Base-by-base conservation (phyloP, 306 rosid genomes). In the Begonia masoniana region DNA sequence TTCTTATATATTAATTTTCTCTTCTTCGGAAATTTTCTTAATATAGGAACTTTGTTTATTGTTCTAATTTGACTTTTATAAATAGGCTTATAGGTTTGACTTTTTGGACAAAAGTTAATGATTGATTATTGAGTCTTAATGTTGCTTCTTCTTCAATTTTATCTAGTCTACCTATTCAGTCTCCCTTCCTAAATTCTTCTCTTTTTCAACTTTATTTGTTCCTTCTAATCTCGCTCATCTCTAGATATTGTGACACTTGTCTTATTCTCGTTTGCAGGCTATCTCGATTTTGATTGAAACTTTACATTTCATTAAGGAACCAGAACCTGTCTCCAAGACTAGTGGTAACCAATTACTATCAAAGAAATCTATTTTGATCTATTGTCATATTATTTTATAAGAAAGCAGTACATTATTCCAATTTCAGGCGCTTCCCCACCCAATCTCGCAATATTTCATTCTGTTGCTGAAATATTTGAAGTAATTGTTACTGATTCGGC, bases 381-480 rank as follows among this genome's bases (percentile, higher is more conserved):
- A 13, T 39, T 19, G 36, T 36, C 54, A 51, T 16, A 21, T 15
- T 60, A n/a, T 47, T 15, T 58, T 12, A 9, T 23, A 42, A 17
- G 19, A 19, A 43, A 57, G 36, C 41, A 16, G 10, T 10, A 10
- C 9, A 24, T 23, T 59, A 56, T 43, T 17, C 58, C 53, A 41
- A 59, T 59, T 15, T 63, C 96, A 91, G 99, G 94, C 63, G 86
- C 91, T 53, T 74, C 82, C 62, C 81, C 94, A 4, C 69, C 79
- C 63, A 86, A 78, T 74, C 85, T 91, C 49, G 94, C 94, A 41
- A 81, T 91, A 67, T 83, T 85, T 69, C 96, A 91, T 71, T 79
- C 99, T 15, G 96, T 79, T 70, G 96, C 99, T 47, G 99, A 91
- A 88, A 86, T 91, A 48, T 82, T 91, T 83, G 96, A 91, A 91